These are phyloP conservation scores for Candida corydali DNA, from an alignment of 805 yeast species.

Conservation along the genomic window DNA sequence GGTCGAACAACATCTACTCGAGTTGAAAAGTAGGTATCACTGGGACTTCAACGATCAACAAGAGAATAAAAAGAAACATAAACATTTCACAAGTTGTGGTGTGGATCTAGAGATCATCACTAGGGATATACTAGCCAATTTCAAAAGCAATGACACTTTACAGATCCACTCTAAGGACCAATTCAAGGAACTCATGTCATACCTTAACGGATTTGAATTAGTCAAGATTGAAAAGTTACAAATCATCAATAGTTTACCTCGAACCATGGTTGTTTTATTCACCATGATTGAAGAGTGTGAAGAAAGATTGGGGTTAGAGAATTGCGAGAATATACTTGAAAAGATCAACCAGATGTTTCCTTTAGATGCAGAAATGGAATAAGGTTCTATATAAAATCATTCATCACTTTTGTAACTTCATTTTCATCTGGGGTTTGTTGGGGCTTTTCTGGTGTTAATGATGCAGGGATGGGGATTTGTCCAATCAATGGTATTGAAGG, in stretches of 20 bases:
- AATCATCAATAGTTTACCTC: conserved; percentile 75
- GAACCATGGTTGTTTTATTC: conserved; percentile 72
- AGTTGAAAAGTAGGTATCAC: conserved; percentile 41
- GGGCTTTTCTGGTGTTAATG: conserved; percentile 1
- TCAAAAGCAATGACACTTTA: conserved; percentile 25
- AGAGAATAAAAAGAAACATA: conserved; percentile 17
- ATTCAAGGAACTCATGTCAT: conserved; percentile 38
- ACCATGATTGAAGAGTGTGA: conserved; percentile 91
- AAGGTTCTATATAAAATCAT: conserved; percentile 19
- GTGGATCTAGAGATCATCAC: conserved; percentile 46
- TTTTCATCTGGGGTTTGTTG: conserved; percentile 2
- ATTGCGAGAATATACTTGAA: conserved; percentile 55
- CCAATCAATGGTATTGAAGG: conserved; percentile 8
- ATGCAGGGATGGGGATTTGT: conserved; percentile 6
- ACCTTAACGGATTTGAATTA: conserved; percentile 48
- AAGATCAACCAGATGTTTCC: conserved; percentile 56
- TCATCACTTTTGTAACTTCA: conserved; percentile 17
- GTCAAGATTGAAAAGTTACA: conserved; percentile 84
- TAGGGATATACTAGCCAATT: conserved; percentile 42
- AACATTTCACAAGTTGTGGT: conserved; percentile 39
- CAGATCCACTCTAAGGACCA: conserved; percentile 17
- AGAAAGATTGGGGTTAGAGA: conserved; percentile 67
- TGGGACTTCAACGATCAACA: conserved; percentile 42
- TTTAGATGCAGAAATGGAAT: conserved; percentile 25
- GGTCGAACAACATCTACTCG: conserved; percentile 52